phyloP scores from a whole-genome alignment of 352 stramenopile genomes.

The Thraustochytrium striatum region DNA sequence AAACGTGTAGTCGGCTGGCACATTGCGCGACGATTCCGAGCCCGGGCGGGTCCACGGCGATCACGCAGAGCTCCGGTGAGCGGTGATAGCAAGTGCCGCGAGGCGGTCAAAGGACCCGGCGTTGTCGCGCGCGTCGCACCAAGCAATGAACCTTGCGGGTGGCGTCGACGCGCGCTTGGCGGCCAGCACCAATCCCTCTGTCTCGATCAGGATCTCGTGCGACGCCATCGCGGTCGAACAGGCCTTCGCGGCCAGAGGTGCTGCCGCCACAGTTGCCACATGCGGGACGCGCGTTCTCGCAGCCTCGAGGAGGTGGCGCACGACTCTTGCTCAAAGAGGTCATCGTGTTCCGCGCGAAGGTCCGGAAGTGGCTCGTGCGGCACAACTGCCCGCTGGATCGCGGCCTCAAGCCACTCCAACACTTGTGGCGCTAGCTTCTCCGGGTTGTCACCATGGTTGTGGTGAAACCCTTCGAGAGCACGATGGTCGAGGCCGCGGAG shows the following conservation, averaged over 20 bases:
- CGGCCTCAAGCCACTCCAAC: conserved; percentile 16
- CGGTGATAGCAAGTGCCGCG: not conserved
- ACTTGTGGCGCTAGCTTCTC: not conserved
- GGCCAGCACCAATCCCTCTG: conserved; percentile 11
- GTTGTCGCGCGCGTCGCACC: conserved; percentile 1
- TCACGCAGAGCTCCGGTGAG: conserved; percentile 7
- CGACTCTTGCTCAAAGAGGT: not conserved
- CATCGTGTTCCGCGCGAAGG: not conserved
- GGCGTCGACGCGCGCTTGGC: not conserved
- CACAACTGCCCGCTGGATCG: not conserved
- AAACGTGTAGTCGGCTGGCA: conserved; percentile 19
- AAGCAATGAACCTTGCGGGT: conserved; percentile 2
- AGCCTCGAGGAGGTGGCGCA: not conserved
- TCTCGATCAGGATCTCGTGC: conserved; percentile 5
- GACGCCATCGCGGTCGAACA: not conserved
- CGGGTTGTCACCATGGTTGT: conserved; percentile 27
- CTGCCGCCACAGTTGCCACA: not conserved
- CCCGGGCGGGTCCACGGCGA: conserved; percentile 33
- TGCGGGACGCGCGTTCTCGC: too few species aligned
- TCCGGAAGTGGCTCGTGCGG: not conserved
- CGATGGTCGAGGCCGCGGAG: not conserved
- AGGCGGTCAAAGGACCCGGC: conserved; percentile 7
- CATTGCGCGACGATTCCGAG: not conserved
- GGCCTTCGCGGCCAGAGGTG: not conserved
- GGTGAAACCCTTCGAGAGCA: conserved; percentile 4